Evolutionary conservation across 2,329 filamentous ascomycete genomes (phyloP).

Genomic region (Claviceps lovelessii): DNA sequence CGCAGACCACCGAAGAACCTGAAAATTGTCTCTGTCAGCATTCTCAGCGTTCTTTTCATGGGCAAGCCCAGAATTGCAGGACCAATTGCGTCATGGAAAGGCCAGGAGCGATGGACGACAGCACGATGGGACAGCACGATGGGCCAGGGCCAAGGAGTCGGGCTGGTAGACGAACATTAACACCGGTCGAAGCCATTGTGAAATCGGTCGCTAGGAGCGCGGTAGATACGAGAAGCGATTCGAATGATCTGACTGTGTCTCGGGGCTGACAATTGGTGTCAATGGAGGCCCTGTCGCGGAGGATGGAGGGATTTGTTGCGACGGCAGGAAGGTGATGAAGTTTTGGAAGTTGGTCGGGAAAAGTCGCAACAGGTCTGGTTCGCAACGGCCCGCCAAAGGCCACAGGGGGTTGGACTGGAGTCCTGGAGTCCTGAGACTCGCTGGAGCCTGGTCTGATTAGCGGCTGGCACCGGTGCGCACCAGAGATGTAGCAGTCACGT

Average conservation of each 20-base stretch:
- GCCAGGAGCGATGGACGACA: conserved; percentile 8
- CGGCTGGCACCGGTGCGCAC: background rate
- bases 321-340: conserved; percentile 24
- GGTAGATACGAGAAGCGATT: conserved; percentile 23
- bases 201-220: conserved; percentile 28
- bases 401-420: background rate
- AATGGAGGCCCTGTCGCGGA: conserved; percentile 29
- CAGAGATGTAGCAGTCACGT: background rate
- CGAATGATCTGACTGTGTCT: conserved; percentile 21
- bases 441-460: background rate
- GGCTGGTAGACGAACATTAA: conserved; percentile 41
- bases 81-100: conserved; percentile 1
- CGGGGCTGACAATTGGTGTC: conserved; percentile 25
- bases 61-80: background rate
- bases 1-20: conserved; percentile 96
- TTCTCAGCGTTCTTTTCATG: conserved; percentile 8
- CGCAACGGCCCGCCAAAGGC: conserved; percentile 4
- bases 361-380: conserved; percentile 23
- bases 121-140: conserved; percentile 13
- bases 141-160: conserved; percentile 13
- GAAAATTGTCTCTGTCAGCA: conserved; percentile 19
- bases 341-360: conserved; percentile 30
- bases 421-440: too few species aligned
- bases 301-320: conserved; percentile 26
- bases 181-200: conserved; percentile 53